Conservation (phyloP, 2,329 filamentous ascomycete genomes). For the Leptographium wingfieldii region DNA sequence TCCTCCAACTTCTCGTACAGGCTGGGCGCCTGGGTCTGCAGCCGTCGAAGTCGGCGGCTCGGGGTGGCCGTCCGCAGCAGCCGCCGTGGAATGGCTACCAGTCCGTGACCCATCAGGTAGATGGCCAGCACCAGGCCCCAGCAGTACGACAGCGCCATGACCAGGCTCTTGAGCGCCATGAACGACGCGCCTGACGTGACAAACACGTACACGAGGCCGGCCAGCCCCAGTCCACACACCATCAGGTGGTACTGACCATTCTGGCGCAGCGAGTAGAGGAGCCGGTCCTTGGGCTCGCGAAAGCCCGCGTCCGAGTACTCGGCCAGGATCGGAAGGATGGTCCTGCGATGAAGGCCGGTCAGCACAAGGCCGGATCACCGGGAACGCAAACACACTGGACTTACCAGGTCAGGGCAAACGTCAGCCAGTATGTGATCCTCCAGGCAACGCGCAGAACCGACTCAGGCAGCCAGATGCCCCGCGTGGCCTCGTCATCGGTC, state of each 20-base stretch:
- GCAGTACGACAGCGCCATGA: conserved; percentile 91
- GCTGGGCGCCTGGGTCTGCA: conserved; percentile 69
- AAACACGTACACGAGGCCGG: conserved; percentile 74
- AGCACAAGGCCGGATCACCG: background rate
- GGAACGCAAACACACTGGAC: background rate
- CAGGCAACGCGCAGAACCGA: conserved; percentile 73
- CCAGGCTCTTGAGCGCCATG: conserved; percentile 62
- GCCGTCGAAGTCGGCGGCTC: conserved; percentile 56
- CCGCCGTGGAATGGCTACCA: conserved; percentile 78
- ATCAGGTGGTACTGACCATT: conserved; percentile 86
- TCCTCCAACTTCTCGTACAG: conserved; percentile 83
- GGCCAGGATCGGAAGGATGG: conserved; percentile 81
- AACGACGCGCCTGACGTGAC: conserved; percentile 62
- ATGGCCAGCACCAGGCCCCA: conserved; percentile 89
- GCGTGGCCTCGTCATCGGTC: conserved; percentile 54
- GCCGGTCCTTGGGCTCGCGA: conserved; percentile 66
- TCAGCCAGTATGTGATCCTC: conserved; percentile 95
- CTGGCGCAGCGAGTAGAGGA: conserved; percentile 72
- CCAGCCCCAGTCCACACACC: conserved; percentile 54
- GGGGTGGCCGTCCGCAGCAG: conserved; percentile 71
- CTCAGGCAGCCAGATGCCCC: conserved; percentile 79
- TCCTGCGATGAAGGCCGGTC: conserved; percentile 35
- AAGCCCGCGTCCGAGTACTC: conserved; percentile 94
- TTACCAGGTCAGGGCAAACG: conserved; percentile 87
- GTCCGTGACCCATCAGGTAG: conserved; percentile 93